These are phyloP conservation scores for Aurinia saxatilis DNA, from an alignment of 345 rosid genomes.

Conservation along the genomic window DNA sequence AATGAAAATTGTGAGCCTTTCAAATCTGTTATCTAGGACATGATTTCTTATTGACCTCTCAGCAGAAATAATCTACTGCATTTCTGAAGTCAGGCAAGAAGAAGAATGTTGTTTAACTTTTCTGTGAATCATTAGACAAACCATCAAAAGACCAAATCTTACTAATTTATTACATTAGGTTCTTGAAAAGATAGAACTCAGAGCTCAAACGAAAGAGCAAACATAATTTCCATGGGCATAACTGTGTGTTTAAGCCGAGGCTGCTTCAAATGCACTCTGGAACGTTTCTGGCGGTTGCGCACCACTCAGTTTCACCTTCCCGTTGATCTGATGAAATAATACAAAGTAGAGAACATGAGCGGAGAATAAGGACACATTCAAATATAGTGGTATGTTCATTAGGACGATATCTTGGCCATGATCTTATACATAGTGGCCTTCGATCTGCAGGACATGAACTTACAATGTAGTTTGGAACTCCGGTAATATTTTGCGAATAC, in stretches of 20 bases:
- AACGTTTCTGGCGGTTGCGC: constrained; percentile 76
- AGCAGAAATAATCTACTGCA: neutral
- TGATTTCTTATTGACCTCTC: neutral
- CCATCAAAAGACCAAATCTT: neutral
- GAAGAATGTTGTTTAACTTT: neutral
- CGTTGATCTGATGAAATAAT: constrained; percentile 57
- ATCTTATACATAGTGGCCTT: no score
- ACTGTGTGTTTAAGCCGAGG: constrained; percentile 24
- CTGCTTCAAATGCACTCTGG: constrained; percentile 52
- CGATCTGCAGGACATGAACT: neutral
- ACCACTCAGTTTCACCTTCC: constrained; percentile 65
- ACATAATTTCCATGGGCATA: neutral
- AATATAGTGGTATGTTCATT: neutral
- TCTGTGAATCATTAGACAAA: neutral
- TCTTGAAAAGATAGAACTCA: neutral
- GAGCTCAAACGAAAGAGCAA: neutral
- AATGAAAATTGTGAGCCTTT: neutral
- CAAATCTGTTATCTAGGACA: neutral
- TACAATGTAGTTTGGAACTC: constrained; percentile 83
- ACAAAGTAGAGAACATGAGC: neutral
- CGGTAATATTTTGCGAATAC: constrained; percentile 49
- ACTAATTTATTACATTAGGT: neutral
- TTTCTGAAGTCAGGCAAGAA: neutral
- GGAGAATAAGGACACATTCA: neutral
- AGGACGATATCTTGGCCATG: neutral